phyloP scores from a whole-genome alignment of 192 early-diverging fungal genomes.

The Entomortierella chlamydospora region DNA sequence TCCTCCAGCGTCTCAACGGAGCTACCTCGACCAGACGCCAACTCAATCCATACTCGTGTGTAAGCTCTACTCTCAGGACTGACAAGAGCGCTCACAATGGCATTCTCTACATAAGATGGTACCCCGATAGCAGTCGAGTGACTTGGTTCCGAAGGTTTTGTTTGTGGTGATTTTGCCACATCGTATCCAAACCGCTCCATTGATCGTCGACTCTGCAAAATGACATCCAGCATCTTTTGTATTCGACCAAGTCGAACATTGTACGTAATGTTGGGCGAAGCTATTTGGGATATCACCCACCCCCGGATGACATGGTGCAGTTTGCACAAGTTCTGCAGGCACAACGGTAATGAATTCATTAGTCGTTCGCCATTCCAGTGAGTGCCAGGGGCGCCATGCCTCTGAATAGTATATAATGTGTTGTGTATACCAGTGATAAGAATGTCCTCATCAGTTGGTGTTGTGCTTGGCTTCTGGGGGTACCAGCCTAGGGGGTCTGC shows the following conservation, averaged over 20 bases:
- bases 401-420: constrained; percentile 64
- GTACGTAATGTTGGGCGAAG: constrained; percentile 58
- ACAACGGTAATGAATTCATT: constrained; percentile 68
- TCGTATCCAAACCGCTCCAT: constrained; percentile 41
- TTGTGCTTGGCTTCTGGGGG: constrained; percentile 28
- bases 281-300: constrained; percentile 74
- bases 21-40: constrained; percentile 61
- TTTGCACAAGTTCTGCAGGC: constrained; percentile 73
- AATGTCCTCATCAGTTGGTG: constrained; percentile 65
- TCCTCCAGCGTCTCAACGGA: constrained; percentile 68
- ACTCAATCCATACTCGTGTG: constrained; percentile 72
- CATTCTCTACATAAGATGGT: constrained; percentile 78
- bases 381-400: constrained; percentile 60
- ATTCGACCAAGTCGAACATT: constrained; percentile 67
- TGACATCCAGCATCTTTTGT: constrained; percentile 70
- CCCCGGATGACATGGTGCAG: constrained; percentile 75
- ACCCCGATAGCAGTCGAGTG: constrained; percentile 36
- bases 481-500: constrained; percentile 61
- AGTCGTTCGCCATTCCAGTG: constrained; percentile 65
- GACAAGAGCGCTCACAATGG: constrained; percentile 74
- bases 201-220: constrained; percentile 61
- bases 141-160: background rate
- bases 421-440: constrained; percentile 74
- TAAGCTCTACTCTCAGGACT: constrained; percentile 78
- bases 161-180: background rate